These are phyloP conservation scores for Trypanosoma boissoni DNA, from an alignment of 208 protist genomes.

Conservation along the genomic window DNA sequence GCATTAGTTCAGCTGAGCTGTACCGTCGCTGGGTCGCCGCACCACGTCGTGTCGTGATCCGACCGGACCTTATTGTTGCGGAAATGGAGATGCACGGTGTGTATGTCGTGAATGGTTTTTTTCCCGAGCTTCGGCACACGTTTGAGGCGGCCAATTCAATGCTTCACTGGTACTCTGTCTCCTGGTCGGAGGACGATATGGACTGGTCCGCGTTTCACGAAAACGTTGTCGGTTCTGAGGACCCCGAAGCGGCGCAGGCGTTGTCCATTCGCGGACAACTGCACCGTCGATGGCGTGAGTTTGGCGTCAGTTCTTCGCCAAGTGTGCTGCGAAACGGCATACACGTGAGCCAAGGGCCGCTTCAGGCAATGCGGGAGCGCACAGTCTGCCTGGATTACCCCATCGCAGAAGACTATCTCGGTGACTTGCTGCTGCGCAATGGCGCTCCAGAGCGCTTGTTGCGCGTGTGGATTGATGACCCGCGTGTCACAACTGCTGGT, in stretches of 20 bases:
- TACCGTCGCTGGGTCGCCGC: constrained; percentile 26
- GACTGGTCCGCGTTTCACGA: constrained; percentile 35
- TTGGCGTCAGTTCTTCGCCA: constrained; percentile 43
- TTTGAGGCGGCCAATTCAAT: constrained; percentile 30
- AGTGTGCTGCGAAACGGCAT: constrained; percentile 58
- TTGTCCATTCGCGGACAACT: constrained; percentile 52
- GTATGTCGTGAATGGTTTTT: constrained; percentile 50
- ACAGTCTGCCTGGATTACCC: constrained; percentile 31
- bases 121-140: constrained; percentile 36
- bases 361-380: constrained; percentile 64
- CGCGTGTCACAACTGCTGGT: constrained; percentile 24
- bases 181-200: constrained; percentile 37
- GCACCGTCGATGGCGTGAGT: constrained; percentile 40
- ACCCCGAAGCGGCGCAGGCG: constrained; percentile 29
- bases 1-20: constrained; percentile 33
- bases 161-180: constrained; percentile 56
- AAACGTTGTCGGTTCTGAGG: constrained; percentile 41
- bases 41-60: constrained; percentile 20
- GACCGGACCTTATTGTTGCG: constrained; percentile 29
- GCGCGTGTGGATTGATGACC: constrained; percentile 34
- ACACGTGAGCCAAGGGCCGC: constrained; percentile 46
- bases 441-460: constrained; percentile 28
- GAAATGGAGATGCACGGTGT: constrained; percentile 27
- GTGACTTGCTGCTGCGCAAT: constrained; percentile 31
- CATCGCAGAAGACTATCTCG: constrained; percentile 35